Conservation (phyloP, 257 asterid genomes). For the Fraxinus anomala region DNA sequence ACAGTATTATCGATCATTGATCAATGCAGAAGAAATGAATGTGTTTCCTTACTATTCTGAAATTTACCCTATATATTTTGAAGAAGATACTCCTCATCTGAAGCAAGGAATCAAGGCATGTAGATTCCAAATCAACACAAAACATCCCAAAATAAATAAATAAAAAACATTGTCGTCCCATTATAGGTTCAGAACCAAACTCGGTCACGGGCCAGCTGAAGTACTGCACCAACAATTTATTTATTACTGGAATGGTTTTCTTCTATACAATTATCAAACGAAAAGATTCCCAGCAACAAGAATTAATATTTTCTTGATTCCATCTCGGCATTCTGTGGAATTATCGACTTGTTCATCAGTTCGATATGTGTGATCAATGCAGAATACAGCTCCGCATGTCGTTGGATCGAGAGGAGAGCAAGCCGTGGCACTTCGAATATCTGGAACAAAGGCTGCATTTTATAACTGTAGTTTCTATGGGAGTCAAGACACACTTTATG, state of each 20-base stretch:
- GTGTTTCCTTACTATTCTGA: too few relatives aligned
- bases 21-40: too few relatives aligned
- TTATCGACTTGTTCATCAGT: not conserved
- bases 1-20: too few relatives aligned
- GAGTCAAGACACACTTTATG: conserved; percentile 60
- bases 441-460: conserved; percentile 57
- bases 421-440: conserved; percentile 57
- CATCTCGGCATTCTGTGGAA: not conserved
- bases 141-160: conserved; percentile 6
- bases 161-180: not conserved
- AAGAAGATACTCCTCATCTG: not conserved
- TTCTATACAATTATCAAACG: not conserved
- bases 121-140: conserved; percentile 13
- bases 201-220: conserved; percentile 22
- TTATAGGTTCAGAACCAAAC: not conserved
- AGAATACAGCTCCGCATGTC: conserved; percentile 56
- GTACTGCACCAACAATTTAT: not conserved
- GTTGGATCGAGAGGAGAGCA: conserved; percentile 50
- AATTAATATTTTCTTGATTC: not conserved
- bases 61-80: too few relatives aligned
- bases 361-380: not conserved
- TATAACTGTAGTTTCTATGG: conserved; percentile 56
- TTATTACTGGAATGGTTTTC: too few relatives aligned
- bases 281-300: not conserved
- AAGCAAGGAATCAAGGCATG: not conserved